A percentile compares a stretch with the other conserved stretches of the same genome.
Conservation (phyloP, 352 stramenopile species). For the Globisporangium okanoganense region DNA sequence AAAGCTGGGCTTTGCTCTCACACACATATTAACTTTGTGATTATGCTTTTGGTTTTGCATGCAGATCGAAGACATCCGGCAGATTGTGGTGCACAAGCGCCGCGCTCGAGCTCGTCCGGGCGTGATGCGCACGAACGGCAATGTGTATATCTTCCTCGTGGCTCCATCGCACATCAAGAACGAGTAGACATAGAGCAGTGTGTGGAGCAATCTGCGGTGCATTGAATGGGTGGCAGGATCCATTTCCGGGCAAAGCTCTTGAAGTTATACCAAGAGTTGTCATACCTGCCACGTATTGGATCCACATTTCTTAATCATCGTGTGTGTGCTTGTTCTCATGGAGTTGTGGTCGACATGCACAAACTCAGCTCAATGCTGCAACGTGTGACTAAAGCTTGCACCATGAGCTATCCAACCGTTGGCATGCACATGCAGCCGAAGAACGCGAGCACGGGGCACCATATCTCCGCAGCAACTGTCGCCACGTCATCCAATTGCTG, state of each 20-base stretch:
- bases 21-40: conserved; percentile 3
- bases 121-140: conserved; percentile 24
- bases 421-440: neutral
- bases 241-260: no score
- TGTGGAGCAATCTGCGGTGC: neutral
- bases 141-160: conserved; percentile 48
- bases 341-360: neutral
- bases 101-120: conserved; percentile 21
- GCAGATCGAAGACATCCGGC: conserved; percentile 37
- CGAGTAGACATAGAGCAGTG: neutral
- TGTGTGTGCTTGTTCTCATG: neutral
- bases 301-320: no score
- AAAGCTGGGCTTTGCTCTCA: neutral
- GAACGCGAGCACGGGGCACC: neutral
- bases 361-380: neutral
- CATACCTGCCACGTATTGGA: no score
- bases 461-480: neutral
- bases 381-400: neutral
- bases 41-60: conserved; percentile 2
- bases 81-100: conserved; percentile 23
- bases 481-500: neutral
- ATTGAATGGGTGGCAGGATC: no score
- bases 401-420: neutral
- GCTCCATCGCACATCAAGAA: conserved; percentile 28
- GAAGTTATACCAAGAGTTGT: no score